phyloP scores from a whole-genome alignment of 768 basidiomycete species.

The Phanerochaete carnosa region DNA sequence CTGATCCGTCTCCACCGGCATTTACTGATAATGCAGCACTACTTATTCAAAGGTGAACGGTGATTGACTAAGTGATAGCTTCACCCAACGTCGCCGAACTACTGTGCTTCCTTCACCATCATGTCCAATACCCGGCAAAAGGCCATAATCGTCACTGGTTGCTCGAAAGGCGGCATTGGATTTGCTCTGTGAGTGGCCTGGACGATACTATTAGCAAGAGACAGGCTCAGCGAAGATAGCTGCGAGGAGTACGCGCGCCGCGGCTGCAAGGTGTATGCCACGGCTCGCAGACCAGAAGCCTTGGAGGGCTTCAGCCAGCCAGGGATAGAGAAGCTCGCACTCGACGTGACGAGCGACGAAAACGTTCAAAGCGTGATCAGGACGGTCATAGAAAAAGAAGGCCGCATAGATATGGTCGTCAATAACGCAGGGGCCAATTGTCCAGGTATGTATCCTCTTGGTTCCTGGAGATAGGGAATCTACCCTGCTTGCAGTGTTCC shows the following conservation, averaged over 20 bases:
- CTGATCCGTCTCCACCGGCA: too few relatives aligned
- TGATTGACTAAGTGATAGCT: too few relatives aligned
- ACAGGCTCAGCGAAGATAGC: slow-evolving; percentile 30
- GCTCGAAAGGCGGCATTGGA: slow-evolving; percentile 72
- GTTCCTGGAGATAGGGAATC: background rate
- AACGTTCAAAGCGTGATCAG: slow-evolving; percentile 47
- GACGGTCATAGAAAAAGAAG: slow-evolving; percentile 50
- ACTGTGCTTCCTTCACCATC: background rate
- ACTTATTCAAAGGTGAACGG: too few relatives aligned
- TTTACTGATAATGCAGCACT: too few relatives aligned
- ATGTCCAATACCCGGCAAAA: background rate
- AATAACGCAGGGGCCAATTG: slow-evolving; percentile 63
- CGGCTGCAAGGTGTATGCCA: slow-evolving; percentile 77
- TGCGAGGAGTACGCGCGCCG: slow-evolving; percentile 63
- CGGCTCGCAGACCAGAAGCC: slow-evolving; percentile 61
- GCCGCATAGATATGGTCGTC: slow-evolving; percentile 68
- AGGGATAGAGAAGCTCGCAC: slow-evolving; percentile 41
- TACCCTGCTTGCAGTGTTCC: background rate
- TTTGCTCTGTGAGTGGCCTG: slow-evolving; percentile 48
- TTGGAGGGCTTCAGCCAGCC: slow-evolving; percentile 52
- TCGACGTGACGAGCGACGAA: slow-evolving; percentile 71
- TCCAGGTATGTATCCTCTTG: slow-evolving; percentile 36
- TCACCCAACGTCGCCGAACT: too few relatives aligned
- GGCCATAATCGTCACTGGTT: slow-evolving; percentile 71
- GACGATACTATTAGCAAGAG: background rate